Conservation (phyloP, 805 yeast species). For the Ogataea angusta region DNA sequence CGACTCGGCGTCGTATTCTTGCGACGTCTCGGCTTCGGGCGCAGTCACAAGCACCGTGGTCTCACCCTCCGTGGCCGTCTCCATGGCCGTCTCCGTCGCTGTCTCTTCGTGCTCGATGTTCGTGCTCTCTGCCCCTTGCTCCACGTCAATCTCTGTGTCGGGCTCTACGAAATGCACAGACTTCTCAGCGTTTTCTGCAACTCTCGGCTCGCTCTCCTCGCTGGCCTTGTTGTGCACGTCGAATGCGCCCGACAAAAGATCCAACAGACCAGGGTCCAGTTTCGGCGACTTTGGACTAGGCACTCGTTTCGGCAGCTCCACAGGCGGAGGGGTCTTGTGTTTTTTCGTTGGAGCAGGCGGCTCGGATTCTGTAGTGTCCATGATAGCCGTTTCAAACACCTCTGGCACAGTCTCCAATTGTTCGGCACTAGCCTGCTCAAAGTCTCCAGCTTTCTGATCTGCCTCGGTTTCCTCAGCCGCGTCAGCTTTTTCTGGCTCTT, state of each 20-base stretch:
- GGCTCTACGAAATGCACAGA: conserved; percentile 4
- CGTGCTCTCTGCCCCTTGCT: background rate
- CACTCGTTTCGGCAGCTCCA: conserved; percentile 9
- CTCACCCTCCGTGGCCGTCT: background rate
- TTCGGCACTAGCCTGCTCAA: too few species aligned
- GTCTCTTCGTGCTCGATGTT: background rate
- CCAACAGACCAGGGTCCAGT: conserved; percentile 20
- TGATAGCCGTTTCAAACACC: too few species aligned
- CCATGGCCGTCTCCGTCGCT: conserved; percentile 2
- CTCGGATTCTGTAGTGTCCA: too few species aligned
- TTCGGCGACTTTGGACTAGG: conserved; percentile 29
- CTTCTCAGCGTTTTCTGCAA: background rate
- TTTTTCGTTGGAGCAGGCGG: background rate
- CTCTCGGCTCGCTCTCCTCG: conserved; percentile 1
- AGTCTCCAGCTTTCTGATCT: too few species aligned
- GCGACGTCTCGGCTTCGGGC: too few species aligned
- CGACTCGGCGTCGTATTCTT: background rate
- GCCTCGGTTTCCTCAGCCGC: background rate
- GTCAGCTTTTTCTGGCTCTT: background rate
- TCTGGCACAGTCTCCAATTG: too few species aligned
- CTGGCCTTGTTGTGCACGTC: conserved; percentile 17
- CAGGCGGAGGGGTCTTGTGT: conserved; percentile 13
- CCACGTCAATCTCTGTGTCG: background rate
- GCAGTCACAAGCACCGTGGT: too few species aligned
- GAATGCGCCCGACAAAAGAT: conserved; percentile 21